phyloP scores from a whole-genome alignment of 257 asterid species.

The Eustoma russellianum region DNA sequence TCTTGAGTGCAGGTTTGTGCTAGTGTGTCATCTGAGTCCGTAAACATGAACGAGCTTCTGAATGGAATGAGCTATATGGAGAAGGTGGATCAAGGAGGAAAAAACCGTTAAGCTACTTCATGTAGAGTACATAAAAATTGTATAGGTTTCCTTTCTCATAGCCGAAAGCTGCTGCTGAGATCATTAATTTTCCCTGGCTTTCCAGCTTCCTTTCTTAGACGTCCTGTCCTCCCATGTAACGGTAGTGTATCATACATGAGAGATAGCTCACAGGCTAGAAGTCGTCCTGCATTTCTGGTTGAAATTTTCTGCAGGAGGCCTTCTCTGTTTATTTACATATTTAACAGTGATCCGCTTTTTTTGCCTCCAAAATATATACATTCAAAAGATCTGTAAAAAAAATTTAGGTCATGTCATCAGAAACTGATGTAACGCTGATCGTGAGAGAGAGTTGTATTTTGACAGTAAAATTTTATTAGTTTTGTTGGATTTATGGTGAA shows the following conservation, averaged over 20 bases:
- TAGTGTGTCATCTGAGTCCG: slow-evolving; percentile 47
- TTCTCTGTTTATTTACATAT: neutral
- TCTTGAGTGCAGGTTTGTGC: slow-evolving; percentile 36
- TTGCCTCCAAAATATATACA: neutral
- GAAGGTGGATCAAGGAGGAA: slow-evolving; percentile 51
- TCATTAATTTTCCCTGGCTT: neutral
- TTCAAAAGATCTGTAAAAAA: neutral
- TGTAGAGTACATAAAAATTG: slow-evolving; percentile 24
- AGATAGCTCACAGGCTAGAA: no score
- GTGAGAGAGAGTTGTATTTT: neutral
- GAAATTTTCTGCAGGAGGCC: neutral
- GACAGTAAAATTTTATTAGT: neutral
- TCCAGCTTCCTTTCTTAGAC: slow-evolving; percentile 7
- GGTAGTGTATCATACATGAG: neutral
- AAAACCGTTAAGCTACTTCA: slow-evolving; percentile 41
- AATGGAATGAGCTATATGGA: slow-evolving; percentile 48
- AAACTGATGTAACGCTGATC: neutral
- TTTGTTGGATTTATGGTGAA: neutral
- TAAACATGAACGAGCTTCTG: slow-evolving; percentile 45
- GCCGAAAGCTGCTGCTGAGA: slow-evolving; percentile 3
- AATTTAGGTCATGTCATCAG: neutral
- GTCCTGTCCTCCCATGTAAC: neutral
- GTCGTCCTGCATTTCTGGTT: neutral
- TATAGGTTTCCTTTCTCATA: neutral
- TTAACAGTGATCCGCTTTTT: neutral